Conservation (phyloP, 148 eudicot species). For the Camellia sinensis region DNA sequence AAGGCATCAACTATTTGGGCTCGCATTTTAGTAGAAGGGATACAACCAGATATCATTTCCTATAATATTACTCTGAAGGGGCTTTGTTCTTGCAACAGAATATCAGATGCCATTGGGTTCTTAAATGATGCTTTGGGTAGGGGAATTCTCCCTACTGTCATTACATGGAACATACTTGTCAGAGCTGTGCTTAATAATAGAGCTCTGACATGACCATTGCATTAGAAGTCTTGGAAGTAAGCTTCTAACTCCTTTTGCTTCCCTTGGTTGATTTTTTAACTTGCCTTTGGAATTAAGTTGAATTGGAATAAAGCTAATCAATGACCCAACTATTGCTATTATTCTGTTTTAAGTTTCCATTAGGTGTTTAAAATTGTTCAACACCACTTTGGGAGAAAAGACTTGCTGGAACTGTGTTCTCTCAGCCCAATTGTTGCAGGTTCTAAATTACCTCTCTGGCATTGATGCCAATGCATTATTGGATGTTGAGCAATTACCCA, state of each 20-base stretch:
- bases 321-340: not conserved
- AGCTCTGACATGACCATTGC: conserved; percentile 15
- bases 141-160: conserved; percentile 54
- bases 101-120: conserved; percentile 49
- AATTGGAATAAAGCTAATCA: not conserved
- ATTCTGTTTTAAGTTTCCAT: not conserved
- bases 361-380: not conserved
- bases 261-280: not conserved
- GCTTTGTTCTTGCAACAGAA: conserved; percentile 62
- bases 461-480: not conserved
- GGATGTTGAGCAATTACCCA: not conserved
- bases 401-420: not conserved
- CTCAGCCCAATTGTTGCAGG: not conserved
- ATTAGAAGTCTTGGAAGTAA: not conserved
- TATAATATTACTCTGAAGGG: conserved; percentile 82
- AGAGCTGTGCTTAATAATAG: conserved; percentile 51
- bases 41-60: conserved; percentile 77
- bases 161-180: conserved; percentile 85
- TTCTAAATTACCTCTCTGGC: not conserved
- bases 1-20: conserved; percentile 76
- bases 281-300: not conserved
- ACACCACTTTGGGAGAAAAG: not conserved
- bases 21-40: conserved; percentile 49
- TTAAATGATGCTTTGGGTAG: conserved; percentile 57
- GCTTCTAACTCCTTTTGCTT: not conserved